A percentile compares a stretch with the other conserved stretches of the same genome.
phyloP scores from a whole-genome alignment of 768 basidiomycete genomes.

The Leucocoprinus leucothites region DNA sequence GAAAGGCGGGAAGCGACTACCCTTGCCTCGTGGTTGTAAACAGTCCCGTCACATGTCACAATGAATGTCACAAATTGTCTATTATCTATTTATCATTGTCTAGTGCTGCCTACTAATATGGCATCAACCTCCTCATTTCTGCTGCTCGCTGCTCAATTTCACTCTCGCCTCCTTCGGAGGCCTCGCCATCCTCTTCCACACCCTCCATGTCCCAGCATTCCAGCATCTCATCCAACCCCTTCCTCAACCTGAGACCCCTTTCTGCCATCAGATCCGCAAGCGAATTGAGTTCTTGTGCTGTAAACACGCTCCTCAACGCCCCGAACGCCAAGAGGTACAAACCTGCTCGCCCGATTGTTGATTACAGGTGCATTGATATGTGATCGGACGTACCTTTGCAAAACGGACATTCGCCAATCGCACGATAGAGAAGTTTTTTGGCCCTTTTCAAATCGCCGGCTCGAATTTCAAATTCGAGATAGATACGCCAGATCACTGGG shows the following conservation, averaged over 20 bases:
- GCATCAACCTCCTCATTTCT: slow-evolving; percentile 59
- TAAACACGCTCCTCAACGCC: slow-evolving; percentile 62
- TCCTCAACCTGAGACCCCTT: slow-evolving; percentile 61
- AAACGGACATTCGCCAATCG: slow-evolving; percentile 71
- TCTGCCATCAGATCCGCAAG: slow-evolving; percentile 78
- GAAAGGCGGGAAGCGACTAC: slow-evolving; percentile 9
- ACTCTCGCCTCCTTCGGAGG: slow-evolving; percentile 40
- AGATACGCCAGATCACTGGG: slow-evolving; percentile 68
- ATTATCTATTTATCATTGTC: background rate
- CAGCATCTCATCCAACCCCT: slow-evolving; percentile 56
- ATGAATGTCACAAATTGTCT: slow-evolving; percentile 19
- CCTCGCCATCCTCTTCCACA: slow-evolving; percentile 26
- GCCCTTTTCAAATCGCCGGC: slow-evolving; percentile 54
- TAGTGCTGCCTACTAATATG: slow-evolving; percentile 40
- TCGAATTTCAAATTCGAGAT: slow-evolving; percentile 74
- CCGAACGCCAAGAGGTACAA: slow-evolving; percentile 79
- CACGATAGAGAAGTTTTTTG: slow-evolving; percentile 71
- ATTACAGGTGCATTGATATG: background rate
- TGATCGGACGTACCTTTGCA: slow-evolving; percentile 58
- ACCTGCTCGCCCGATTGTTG: slow-evolving; percentile 35
- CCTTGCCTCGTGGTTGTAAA: slow-evolving; percentile 23
- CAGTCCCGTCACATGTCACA: slow-evolving; percentile 19
- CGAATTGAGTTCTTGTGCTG: slow-evolving; percentile 50
- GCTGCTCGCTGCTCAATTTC: slow-evolving; percentile 61
- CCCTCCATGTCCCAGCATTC: slow-evolving; percentile 33